Evolutionary conservation across 2,329 filamentous ascomycete genomes (phyloP).

Genomic region (Sporothrix mexicana): DNA sequence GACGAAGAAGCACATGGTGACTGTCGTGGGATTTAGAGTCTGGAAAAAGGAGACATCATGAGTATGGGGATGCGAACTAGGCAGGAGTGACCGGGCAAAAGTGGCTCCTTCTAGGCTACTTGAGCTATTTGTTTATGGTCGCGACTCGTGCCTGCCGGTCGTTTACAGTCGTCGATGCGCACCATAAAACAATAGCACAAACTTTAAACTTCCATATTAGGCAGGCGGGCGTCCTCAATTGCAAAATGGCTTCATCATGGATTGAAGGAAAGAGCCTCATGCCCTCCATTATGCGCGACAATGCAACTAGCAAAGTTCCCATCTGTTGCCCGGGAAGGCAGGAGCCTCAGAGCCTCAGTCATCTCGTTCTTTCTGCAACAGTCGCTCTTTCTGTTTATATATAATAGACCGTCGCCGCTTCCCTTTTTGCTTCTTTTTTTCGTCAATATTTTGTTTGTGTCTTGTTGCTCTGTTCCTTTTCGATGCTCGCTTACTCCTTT

Average conservation of each 20-base stretch:
- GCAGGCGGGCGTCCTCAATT: not conserved
- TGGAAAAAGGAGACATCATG: not conserved
- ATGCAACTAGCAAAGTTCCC: not conserved
- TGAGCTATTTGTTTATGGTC: not conserved
- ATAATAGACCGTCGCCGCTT: conserved; percentile 4
- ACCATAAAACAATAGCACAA: not conserved
- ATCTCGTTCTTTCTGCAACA: not conserved
- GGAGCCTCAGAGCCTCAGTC: not conserved
- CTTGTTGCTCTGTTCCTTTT: not conserved
- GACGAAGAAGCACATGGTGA: too few species aligned
- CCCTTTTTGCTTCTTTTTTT: too few species aligned
- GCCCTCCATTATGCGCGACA: not conserved
- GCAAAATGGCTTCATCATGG: not conserved
- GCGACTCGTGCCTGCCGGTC: not conserved
- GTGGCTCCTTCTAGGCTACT: too few species aligned
- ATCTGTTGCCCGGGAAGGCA: conserved; percentile 5
- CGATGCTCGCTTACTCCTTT: not conserved
- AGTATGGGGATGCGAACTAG: not conserved
- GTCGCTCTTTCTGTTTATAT: not conserved
- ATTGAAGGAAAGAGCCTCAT: not conserved
- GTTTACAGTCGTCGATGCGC: not conserved
- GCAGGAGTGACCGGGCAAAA: not conserved
- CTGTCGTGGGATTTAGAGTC: too few species aligned
- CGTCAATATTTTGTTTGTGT: too few species aligned
- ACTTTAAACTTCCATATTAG: not conserved